Conservation (phyloP, 768 basidiomycete genomes). For the Strobilomyces echinocephalus region DNA sequence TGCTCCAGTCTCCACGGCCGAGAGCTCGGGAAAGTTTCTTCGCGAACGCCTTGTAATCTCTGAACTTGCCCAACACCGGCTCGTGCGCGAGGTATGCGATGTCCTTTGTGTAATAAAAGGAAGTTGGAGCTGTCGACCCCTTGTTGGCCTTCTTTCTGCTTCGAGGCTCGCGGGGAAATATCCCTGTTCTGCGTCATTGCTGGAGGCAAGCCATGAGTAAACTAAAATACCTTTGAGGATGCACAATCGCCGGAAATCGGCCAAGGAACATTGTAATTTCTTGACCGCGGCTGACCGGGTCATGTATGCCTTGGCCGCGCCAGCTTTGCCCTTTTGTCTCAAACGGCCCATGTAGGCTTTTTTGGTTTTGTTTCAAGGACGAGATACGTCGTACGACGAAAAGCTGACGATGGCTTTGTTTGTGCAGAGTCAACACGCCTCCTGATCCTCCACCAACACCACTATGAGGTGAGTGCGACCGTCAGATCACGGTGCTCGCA, state of each 20-base stretch:
- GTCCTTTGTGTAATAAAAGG: slow-evolving; percentile 98
- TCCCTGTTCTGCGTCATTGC: slow-evolving; percentile 50
- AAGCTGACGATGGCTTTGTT: slow-evolving; percentile 23
- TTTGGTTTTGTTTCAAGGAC: not conserved
- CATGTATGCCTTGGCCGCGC: slow-evolving; percentile 86
- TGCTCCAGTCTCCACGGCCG: slow-evolving; percentile 91
- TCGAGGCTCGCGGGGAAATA: slow-evolving; percentile 94
- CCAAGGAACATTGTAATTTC: slow-evolving; percentile 93
- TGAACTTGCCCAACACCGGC: slow-evolving; percentile 85
- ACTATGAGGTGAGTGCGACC: slow-evolving; percentile 29
- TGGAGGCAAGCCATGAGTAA: not conserved
- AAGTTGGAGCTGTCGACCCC: slow-evolving; percentile 93
- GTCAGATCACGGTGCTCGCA: not conserved
- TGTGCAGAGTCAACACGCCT: slow-evolving; percentile 28
- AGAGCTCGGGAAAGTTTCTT: slow-evolving; percentile 93
- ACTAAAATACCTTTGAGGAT: slow-evolving; percentile 80
- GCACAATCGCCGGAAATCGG: slow-evolving; percentile 94
- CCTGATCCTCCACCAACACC: slow-evolving; percentile 6
- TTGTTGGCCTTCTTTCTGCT: slow-evolving; percentile 93
- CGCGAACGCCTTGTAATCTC: slow-evolving; percentile 97
- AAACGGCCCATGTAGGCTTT: slow-evolving; percentile 63
- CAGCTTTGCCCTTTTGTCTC: slow-evolving; percentile 81
- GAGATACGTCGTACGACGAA: not conserved
- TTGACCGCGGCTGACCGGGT: slow-evolving; percentile 90
- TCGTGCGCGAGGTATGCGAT: slow-evolving; percentile 97